Conservation (phyloP, 2,329 filamentous ascomycete species). For the Ascochyta clinopodiicola region DNA sequence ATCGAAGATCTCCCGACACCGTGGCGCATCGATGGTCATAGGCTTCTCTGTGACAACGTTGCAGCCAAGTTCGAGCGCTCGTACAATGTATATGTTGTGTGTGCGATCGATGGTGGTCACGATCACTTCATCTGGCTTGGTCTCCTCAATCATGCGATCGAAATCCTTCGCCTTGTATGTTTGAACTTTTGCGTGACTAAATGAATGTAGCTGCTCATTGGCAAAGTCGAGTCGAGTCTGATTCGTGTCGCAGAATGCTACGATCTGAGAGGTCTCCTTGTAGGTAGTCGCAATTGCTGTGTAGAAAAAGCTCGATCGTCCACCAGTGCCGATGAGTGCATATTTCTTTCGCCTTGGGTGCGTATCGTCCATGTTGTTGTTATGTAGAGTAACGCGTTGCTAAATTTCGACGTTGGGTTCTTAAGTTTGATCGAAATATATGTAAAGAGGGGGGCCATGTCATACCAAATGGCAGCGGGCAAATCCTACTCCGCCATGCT, state of each 20-base stretch:
- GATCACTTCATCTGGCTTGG: constrained; percentile 66
- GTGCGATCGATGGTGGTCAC: constrained; percentile 69
- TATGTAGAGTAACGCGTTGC: not conserved
- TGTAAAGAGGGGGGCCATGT: constrained; percentile 14
- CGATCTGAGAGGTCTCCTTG: constrained; percentile 57
- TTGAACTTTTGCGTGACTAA: constrained; percentile 59
- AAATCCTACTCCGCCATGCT: constrained; percentile 12
- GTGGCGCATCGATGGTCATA: constrained; percentile 67
- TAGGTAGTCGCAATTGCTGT: constrained; percentile 63
- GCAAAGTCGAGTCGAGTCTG: constrained; percentile 65
- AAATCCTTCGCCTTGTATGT: constrained; percentile 63
- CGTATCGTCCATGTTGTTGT: constrained; percentile 17
- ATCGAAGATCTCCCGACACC: constrained; percentile 62
- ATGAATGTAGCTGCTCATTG: constrained; percentile 55
- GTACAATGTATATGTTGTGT: constrained; percentile 66
- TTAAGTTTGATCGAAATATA: constrained; percentile 9
- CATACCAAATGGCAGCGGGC: constrained; percentile 14
- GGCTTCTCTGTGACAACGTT: constrained; percentile 70
- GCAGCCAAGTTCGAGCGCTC: constrained; percentile 65
- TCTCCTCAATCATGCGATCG: constrained; percentile 64
- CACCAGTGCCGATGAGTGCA: constrained; percentile 65
- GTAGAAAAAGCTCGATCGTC: constrained; percentile 67
- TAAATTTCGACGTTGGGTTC: not conserved
- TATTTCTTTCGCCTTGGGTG: constrained; percentile 46
- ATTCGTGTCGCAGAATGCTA: constrained; percentile 67